Base-by-base conservation (phyloP, 2,329 filamentous ascomycete genomes). In the Ceratocystis eucalypticola region DNA sequence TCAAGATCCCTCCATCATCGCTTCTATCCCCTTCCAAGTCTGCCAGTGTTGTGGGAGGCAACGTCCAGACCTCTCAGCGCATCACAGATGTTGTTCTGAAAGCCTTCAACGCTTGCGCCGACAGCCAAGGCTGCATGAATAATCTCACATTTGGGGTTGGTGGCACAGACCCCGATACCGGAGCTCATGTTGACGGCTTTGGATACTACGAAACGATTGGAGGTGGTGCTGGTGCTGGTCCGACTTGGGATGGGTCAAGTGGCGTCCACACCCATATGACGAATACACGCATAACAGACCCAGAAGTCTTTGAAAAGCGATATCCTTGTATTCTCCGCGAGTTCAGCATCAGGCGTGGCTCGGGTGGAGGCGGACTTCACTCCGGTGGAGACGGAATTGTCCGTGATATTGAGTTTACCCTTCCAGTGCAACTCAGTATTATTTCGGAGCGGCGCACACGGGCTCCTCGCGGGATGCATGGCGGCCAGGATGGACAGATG, bases 91-190 rank as follows among this genome's bases (percentile, higher is more conserved):
- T 79, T 53, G 76, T 79, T 44, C 75, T 79, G 70, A 89, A 88
- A 72, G 89, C 89, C 1, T 93, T 93, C 78, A 80, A 84, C 67
- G 89, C 89, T 1, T 91, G 88, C 69, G 88, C 89, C 2, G 89
- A 89, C 12, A 86, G 82, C 7, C 89, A 93, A 71, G 89, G 89
- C 12, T 88, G 89, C 74, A 89, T 86, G 72, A 93, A 93, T 74
- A 94, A 93, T 72, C 79, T 94, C 7, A 93, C 89, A 0, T 93
- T 94, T 71, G 89, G 88, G 63, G 90, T 91, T 71, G 87, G 77
- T 7, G 77, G 77, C 6, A 78, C 77, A 65, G 70, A 76, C 45
- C 73, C 72, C 1, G 76, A 76, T 4, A 69, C 74, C 53, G 70
- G 75, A 41, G 73, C 74, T 2, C 66, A 68, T 20, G 70, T 78